Evolutionary conservation across 2,329 filamentous ascomycete species (phyloP).

Genomic region (Aureobasidium sp.): DNA sequence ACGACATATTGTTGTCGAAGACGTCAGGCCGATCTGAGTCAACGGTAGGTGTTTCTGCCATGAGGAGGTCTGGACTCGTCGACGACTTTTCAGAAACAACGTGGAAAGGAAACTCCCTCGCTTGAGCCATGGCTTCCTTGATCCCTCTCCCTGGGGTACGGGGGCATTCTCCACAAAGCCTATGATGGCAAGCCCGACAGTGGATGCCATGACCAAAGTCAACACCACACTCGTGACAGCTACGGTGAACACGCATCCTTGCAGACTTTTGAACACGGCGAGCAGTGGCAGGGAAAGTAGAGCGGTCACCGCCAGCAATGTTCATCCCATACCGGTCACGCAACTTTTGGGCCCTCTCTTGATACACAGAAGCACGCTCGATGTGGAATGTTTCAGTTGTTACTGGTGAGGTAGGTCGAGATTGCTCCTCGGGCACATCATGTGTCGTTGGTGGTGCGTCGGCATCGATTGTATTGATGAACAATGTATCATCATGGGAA

Average conservation of each 20-base stretch:
- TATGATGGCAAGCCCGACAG: slow-evolving; percentile 9
- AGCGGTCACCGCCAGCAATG: not conserved
- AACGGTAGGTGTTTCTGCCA: not conserved
- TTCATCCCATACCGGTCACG: slow-evolving; percentile 7
- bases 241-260: slow-evolving; percentile 9
- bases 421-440: not conserved
- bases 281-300: not conserved
- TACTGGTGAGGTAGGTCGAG: not conserved
- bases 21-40: not conserved
- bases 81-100: not conserved
- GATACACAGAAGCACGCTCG: slow-evolving; percentile 7
- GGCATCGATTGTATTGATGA: slow-evolving; percentile 6
- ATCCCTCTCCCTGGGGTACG: slow-evolving; percentile 1
- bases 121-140: slow-evolving; percentile 12
- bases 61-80: not conserved
- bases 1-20: not conserved
- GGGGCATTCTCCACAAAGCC: slow-evolving; percentile 6
- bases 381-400: slow-evolving; percentile 9
- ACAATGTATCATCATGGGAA: slow-evolving; percentile 11
- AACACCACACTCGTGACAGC: slow-evolving; percentile 12
- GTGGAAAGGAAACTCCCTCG: slow-evolving; percentile 8
- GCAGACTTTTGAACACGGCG: slow-evolving; percentile 10
- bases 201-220: slow-evolving; percentile 10
- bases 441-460: not conserved
- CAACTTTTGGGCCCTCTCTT: slow-evolving; percentile 1